Conservation (phyloP, 345 rosid species). For the Euclidium syriacum region DNA sequence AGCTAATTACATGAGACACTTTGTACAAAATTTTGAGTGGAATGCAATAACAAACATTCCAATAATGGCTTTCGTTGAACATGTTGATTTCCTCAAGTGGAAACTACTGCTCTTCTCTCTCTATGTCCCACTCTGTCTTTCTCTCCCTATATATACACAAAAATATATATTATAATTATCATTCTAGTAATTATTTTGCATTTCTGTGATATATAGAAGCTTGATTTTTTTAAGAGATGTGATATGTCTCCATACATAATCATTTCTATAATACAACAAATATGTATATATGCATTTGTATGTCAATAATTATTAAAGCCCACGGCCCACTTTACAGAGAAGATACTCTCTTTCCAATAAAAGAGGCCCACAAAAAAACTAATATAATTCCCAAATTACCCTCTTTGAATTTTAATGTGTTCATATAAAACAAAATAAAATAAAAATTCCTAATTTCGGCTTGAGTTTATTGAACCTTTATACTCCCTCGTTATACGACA, state of each 20-base stretch:
- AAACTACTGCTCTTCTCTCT: conserved; percentile 29
- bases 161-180: neutral
- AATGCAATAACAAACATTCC: conserved; percentile 41
- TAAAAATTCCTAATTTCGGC: neutral
- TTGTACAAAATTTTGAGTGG: conserved; percentile 23
- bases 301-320: conserved; percentile 27
- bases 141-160: neutral
- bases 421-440: conserved; percentile 9
- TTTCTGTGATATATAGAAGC: neutral
- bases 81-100: conserved; percentile 45
- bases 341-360: conserved; percentile 15
- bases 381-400: conserved; percentile 16
- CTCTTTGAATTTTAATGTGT: conserved; percentile 1
- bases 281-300: neutral
- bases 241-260: conserved; percentile 11
- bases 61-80: conserved; percentile 43
- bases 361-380: conserved; percentile 27
- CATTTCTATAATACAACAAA: neutral
- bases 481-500: conserved; percentile 26
- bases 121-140: conserved; percentile 18
- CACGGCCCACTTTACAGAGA: conserved; percentile 38
- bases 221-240: conserved; percentile 17
- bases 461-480: conserved; percentile 7
- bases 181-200: neutral
- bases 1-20: conserved; percentile 9